These are phyloP conservation scores for Aspergillus jensenii DNA, from an alignment of 2,329 filamentous ascomycete genomes.

Conservation along the genomic window DNA sequence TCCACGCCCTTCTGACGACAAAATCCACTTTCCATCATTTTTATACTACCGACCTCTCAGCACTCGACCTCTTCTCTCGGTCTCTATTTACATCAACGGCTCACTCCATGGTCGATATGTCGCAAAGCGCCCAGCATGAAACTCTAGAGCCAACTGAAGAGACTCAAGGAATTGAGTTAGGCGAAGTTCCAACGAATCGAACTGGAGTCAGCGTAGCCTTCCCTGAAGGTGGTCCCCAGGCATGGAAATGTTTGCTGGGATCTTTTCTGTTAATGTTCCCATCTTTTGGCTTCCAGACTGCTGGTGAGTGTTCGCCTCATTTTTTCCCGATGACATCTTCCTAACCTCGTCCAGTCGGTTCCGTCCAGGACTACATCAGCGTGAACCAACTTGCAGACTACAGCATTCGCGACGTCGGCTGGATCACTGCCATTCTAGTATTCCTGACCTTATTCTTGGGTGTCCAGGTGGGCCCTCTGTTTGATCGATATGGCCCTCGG, in stretches of 20 bases:
- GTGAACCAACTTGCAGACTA: slow-evolving; percentile 46
- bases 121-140: too few species aligned
- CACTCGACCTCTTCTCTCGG: too few species aligned
- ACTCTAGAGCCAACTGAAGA: too few species aligned
- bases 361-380: slow-evolving; percentile 49
- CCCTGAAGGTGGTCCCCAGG: slow-evolving; percentile 33
- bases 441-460: slow-evolving; percentile 48
- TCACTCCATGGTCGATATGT: too few species aligned
- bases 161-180: too few species aligned
- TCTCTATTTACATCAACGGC: too few species aligned
- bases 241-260: slow-evolving; percentile 36
- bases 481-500: slow-evolving; percentile 50
- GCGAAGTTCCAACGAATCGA: too few species aligned
- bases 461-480: slow-evolving; percentile 51
- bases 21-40: too few species aligned
- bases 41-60: too few species aligned
- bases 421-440: slow-evolving; percentile 50
- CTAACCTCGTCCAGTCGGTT: slow-evolving; percentile 38
- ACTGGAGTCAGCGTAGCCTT: slow-evolving; percentile 18
- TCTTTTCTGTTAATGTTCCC: slow-evolving; percentile 39
- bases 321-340: neutral
- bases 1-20: too few species aligned
- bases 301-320: slow-evolving; percentile 15
- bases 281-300: slow-evolving; percentile 49
- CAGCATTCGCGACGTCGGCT: slow-evolving; percentile 48